Conservation (phyloP, 768 basidiomycete genomes). For the Amanita muscaria region DNA sequence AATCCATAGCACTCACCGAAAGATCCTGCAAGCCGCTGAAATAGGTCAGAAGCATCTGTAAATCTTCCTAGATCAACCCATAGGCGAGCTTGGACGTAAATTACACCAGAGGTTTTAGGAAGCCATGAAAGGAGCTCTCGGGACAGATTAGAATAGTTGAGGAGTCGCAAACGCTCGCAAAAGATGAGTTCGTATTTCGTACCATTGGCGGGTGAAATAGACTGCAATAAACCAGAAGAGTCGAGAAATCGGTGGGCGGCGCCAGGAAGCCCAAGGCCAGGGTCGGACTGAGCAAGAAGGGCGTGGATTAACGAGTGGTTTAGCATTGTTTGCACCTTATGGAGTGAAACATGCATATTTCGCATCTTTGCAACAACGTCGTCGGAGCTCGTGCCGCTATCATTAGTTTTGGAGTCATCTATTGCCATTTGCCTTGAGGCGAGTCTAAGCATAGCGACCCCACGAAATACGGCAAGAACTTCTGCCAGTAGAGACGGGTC, state of each 20-base stretch:
- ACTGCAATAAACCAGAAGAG: conserved; percentile 54
- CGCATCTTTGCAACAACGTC: conserved; percentile 64
- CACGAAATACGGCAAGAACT: conserved; percentile 74
- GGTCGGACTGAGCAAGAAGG: conserved; percentile 45
- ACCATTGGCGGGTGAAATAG: conserved; percentile 57
- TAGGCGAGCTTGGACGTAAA: conserved; percentile 64
- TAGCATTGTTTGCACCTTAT: conserved; percentile 35
- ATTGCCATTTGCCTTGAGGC: conserved; percentile 49
- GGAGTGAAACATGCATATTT: conserved; percentile 63
- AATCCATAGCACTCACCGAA: conserved; percentile 46
- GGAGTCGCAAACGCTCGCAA: conserved; percentile 56
- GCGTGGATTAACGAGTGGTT: conserved; percentile 57
- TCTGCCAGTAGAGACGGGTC: conserved; percentile 59
- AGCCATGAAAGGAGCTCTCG: conserved; percentile 67
- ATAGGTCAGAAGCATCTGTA: conserved; percentile 62
- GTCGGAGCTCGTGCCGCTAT: conserved; percentile 31
- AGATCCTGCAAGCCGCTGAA: conserved; percentile 68
- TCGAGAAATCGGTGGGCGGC: conserved; percentile 69
- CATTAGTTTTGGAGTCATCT: conserved; percentile 10
- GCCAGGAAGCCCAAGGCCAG: conserved; percentile 40
- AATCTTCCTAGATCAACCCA: conserved; percentile 56
- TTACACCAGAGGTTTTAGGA: conserved; percentile 67
- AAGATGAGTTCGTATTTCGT: conserved; percentile 63
- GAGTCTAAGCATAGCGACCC: conserved; percentile 61
- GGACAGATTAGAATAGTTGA: conserved; percentile 55